Evolutionary conservation across 192 early-diverging fungal species (phyloP), one percentile per base, ranked within the genome.

Genomic region (Gonapodya prolifera): DNA sequence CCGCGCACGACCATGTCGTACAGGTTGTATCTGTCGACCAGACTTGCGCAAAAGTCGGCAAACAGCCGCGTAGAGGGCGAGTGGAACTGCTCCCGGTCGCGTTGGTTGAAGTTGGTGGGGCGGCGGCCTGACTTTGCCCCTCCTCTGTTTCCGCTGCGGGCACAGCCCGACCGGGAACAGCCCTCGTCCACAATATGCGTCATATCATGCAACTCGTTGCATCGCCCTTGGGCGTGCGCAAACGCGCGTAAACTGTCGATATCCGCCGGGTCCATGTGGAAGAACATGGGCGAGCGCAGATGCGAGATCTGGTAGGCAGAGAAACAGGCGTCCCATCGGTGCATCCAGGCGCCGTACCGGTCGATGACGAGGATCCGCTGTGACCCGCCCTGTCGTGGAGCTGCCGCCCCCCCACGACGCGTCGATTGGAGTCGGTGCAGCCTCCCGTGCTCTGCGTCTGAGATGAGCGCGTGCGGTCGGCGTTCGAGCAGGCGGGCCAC

Each of bases 401-500:
- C 45, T 69, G 13, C 13, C 13, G 8, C 45, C 45, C 13, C 45
- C 45, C 45, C 45, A n/a, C 13, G n/a, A 69, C 34, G 33, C 32
- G 33, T 28, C 2, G 76, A 13, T 0, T 33, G 32, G 18, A 79
- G 31, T n/a, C 18, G 35, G 77, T 35, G 34, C 35, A 30, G 34
- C 8, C 34, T 28, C 23, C 36, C 75, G 35, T 79, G 77, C 33
- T 34, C 77, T 13, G 2, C 34, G 77, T 79, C 79, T 17, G 76
- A 30, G 35, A 79, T 69, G 45, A 16, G 45, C n/a, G 35, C 30
- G 70, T 45, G 69, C 2, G 79, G 78, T 32, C 23, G 45, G 31
- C 77, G 36, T 69, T 79, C 78, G 34, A 80, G 79, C 28, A 80
- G 79, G 70, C 36, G 79, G 35, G 30, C 35, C 28, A 80, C 77